Evolutionary conservation across 2,329 filamentous ascomycete genomes (phyloP).

Genomic region (Aspergillus pseudotamarii): DNA sequence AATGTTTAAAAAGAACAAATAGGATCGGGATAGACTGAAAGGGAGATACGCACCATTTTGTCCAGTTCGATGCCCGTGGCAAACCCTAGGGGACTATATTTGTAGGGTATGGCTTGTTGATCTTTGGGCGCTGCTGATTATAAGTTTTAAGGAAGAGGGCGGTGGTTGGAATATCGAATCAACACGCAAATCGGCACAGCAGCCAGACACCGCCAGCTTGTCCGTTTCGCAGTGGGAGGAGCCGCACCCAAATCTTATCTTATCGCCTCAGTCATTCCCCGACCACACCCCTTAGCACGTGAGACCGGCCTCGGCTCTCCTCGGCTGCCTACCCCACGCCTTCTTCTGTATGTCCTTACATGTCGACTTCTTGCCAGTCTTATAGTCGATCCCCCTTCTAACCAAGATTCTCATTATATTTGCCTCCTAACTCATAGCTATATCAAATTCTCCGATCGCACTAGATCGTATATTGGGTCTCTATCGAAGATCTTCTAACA

Average conservation of each 20-base stretch:
- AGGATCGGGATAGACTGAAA: not conserved
- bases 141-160: constrained; percentile 1
- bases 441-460: not conserved
- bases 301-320: constrained; percentile 25
- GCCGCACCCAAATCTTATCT: constrained; percentile 30
- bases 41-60: constrained; percentile 15
- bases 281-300: constrained; percentile 22
- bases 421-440: not conserved
- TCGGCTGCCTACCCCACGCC: not conserved
- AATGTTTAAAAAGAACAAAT: constrained; percentile 7
- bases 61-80: constrained; percentile 1
- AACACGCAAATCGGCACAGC: constrained; percentile 12
- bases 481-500: not conserved
- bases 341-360: not conserved
- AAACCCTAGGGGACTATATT: not conserved
- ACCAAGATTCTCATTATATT: not conserved
- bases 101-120: not conserved
- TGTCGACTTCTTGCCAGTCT: constrained; percentile 4
- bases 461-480: not conserved
- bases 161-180: constrained; percentile 11
- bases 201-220: constrained; percentile 31
- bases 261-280: constrained; percentile 20
- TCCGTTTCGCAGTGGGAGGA: constrained; percentile 24
- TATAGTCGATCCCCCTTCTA: not conserved
- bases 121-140: not conserved